Conservation (phyloP, 2,329 filamentous ascomycete genomes). For the Trichoderma oligosporum region DNA sequence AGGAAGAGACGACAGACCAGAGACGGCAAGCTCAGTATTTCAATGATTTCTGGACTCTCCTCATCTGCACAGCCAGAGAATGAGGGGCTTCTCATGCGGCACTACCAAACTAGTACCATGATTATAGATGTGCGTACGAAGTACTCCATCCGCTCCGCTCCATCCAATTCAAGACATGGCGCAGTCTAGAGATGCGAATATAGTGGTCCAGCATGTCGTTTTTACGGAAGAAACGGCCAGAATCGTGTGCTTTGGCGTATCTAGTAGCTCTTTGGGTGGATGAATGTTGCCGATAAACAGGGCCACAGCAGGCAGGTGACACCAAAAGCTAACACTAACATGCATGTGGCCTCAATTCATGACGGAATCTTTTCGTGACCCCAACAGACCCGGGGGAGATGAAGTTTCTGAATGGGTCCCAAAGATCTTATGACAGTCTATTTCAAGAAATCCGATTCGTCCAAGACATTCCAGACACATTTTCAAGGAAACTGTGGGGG, state of each 20-base stretch:
- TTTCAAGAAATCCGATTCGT: not conserved
- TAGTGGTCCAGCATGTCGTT: slow-evolving; percentile 1
- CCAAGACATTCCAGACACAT: not conserved
- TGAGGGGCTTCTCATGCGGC: slow-evolving; percentile 1
- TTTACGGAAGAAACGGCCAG: not conserved
- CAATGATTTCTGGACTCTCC: slow-evolving; percentile 4
- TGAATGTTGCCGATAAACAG: slow-evolving; percentile 6
- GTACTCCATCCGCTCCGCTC: not conserved
- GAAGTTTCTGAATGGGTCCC: not conserved
- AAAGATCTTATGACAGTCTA: not conserved
- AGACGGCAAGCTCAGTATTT: slow-evolving; percentile 8
- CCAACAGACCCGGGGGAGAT: not conserved
- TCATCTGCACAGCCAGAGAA: not conserved
- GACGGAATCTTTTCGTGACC: slow-evolving; percentile 7
- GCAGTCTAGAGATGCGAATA: slow-evolving; percentile 3
- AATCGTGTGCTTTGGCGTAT: not conserved
- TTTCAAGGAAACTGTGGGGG: not conserved
- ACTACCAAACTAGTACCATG: not conserved
- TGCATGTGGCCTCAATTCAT: slow-evolving; percentile 3
- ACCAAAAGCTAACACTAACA: slow-evolving; percentile 3
- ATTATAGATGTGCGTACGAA: not conserved
- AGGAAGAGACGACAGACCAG: not conserved
- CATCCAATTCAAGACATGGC: slow-evolving; percentile 17
- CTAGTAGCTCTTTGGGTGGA: not conserved
- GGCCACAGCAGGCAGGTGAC: slow-evolving; percentile 20